These are phyloP conservation scores for Leptographium procerum DNA, from an alignment of 2,329 filamentous ascomycete genomes.

Conservation along the genomic window DNA sequence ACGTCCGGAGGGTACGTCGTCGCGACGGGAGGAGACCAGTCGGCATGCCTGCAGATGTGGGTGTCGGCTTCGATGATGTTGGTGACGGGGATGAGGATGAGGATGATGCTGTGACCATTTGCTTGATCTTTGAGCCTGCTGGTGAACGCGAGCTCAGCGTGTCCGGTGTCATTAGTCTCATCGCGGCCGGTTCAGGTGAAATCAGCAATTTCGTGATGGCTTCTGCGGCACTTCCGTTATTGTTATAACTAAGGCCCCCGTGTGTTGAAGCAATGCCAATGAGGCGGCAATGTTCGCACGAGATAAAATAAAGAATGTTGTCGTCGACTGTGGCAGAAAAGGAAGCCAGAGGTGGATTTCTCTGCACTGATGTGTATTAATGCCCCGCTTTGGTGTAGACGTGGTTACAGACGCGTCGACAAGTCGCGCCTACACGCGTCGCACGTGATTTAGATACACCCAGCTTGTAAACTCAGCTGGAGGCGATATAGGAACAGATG, in stretches of 20 bases:
- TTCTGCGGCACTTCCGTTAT: too few relatives aligned
- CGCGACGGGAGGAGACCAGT: too few relatives aligned
- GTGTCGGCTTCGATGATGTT: neutral
- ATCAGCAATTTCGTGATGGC: too few relatives aligned
- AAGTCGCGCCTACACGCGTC: neutral
- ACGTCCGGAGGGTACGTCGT: slow-evolving; percentile 9
- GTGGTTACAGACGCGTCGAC: neutral
- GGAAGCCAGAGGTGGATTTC: neutral
- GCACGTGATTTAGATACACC: neutral
- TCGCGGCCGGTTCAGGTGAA: neutral
- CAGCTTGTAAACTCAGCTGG: too few relatives aligned
- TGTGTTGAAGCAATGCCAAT: too few relatives aligned
- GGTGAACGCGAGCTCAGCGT: slow-evolving; percentile 9
- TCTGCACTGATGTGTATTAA: neutral
- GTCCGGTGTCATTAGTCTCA: slow-evolving; percentile 8
- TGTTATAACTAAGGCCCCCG: too few relatives aligned
- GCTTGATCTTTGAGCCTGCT: slow-evolving; percentile 8
- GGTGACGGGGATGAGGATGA: neutral
- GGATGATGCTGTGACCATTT: neutral
- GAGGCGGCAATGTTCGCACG: neutral
- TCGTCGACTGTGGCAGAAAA: neutral
- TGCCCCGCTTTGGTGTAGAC: neutral
- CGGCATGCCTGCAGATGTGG: slow-evolving; percentile 1
- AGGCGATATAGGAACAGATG: too few relatives aligned
- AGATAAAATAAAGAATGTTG: neutral